Evolutionary conservation across 1,139 yeast genomes (phyloP).

Genomic region (Yamadazyma oceani): DNA sequence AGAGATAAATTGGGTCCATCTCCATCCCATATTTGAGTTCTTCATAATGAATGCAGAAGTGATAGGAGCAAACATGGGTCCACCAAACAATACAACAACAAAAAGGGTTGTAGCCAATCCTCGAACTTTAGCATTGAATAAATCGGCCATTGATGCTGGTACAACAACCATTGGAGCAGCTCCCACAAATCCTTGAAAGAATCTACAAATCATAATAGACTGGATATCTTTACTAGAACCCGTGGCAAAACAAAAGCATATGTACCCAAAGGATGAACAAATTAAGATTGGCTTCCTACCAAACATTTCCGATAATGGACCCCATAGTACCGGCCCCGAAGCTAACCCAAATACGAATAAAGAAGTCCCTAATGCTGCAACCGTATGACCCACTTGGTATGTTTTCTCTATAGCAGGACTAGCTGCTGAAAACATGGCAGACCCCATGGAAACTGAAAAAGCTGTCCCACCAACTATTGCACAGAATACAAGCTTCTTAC

Average conservation of each 20-base stretch:
- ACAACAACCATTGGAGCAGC: slow-evolving; percentile 41
- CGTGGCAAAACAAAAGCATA: slow-evolving; percentile 34
- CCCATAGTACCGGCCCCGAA: slow-evolving; percentile 40
- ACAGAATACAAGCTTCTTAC: slow-evolving; percentile 26
- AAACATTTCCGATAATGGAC: slow-evolving; percentile 39
- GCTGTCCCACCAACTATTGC: slow-evolving; percentile 30
- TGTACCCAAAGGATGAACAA: slow-evolving; percentile 28
- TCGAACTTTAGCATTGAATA: slow-evolving; percentile 29
- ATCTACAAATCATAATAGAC: slow-evolving; percentile 38
- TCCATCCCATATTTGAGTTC: slow-evolving; percentile 43
- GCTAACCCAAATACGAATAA: slow-evolving; percentile 43
- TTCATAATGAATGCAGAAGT: slow-evolving; percentile 33
- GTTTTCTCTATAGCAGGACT: slow-evolving; percentile 20
- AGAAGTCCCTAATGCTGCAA: slow-evolving; percentile 37
- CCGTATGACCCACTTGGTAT: slow-evolving; percentile 31
- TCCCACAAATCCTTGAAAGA: slow-evolving; percentile 39
- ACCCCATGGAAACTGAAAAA: slow-evolving; percentile 46
- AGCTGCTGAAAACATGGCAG: slow-evolving; percentile 37
- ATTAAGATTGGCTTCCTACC: slow-evolving; percentile 34
- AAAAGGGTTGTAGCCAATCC: slow-evolving; percentile 34
- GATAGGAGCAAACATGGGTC: slow-evolving; percentile 44
- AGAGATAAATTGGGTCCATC: slow-evolving; percentile 56
- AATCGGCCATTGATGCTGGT: slow-evolving; percentile 41
- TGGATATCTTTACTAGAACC: slow-evolving; percentile 38
- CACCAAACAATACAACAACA: slow-evolving; percentile 37